Percentiles rank a stretch among this genome's conserved stretches.
Conservation (phyloP, 805 yeast species). For the Candida saitoana region DNA sequence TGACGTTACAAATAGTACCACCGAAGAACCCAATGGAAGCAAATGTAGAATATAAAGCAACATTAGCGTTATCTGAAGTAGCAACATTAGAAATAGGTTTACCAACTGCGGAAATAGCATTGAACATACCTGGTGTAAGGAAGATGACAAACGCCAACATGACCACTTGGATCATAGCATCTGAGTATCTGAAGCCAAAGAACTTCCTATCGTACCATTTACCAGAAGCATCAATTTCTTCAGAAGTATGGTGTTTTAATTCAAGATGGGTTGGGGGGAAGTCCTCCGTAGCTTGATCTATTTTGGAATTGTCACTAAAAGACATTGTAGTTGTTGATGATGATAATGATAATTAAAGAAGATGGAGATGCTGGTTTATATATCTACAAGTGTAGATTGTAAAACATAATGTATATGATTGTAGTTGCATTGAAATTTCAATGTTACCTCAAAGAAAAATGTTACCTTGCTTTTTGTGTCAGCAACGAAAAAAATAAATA, state of each 20-base stretch:
- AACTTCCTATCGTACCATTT: conserved; percentile 36
- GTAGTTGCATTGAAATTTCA: not conserved
- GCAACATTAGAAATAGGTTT: conserved; percentile 40
- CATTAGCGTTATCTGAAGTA: conserved; percentile 46
- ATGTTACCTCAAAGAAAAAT: not conserved
- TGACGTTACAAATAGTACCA: conserved; percentile 49
- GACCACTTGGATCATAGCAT: conserved; percentile 32
- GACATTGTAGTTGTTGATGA: not conserved
- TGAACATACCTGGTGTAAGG: conserved; percentile 52
- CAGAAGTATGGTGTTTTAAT: conserved; percentile 21
- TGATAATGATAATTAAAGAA: not conserved
- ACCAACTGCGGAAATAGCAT: conserved; percentile 49
- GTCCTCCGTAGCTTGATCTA: conserved; percentile 9
- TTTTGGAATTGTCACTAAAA: not conserved
- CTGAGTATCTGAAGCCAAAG: conserved; percentile 9
- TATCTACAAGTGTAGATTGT: not conserved
- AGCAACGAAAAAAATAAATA: not conserved
- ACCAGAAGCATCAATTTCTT: conserved; percentile 30
- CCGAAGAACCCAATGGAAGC: conserved; percentile 56
- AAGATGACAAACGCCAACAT: conserved; percentile 45
- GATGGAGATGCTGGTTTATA: not conserved
- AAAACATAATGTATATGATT: not conserved
- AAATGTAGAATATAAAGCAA: conserved; percentile 52
- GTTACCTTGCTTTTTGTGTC: not conserved
- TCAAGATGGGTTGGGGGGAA: conserved; percentile 14